These are phyloP conservation scores for Sarocladium brachiariae DNA, from an alignment of 2,329 filamentous ascomycete genomes.

Conservation along the genomic window DNA sequence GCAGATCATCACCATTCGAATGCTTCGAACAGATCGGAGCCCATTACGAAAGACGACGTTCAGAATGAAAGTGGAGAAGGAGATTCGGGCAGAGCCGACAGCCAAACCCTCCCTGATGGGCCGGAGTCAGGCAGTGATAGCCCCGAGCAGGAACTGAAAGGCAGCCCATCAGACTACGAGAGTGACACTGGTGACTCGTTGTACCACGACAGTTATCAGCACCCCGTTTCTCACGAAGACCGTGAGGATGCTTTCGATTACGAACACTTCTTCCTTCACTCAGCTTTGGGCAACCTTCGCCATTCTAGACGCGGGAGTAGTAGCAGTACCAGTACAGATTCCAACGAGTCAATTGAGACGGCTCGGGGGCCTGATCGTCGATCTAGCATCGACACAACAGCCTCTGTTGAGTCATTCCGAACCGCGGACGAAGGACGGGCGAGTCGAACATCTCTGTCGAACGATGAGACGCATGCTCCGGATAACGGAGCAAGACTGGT, in stretches of 20 bases:
- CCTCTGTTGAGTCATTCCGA: slow-evolving; percentile 48
- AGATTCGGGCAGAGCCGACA: neutral
- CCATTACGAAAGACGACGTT: slow-evolving; percentile 8
- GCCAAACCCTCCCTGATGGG: slow-evolving; percentile 3
- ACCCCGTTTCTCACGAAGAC: slow-evolving; percentile 76
- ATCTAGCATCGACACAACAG: slow-evolving; percentile 42
- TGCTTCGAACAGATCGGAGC: no score
- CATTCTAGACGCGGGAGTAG: slow-evolving; percentile 16
- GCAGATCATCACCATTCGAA: no score
- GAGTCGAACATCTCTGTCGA: slow-evolving; percentile 28
- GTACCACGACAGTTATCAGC: slow-evolving; percentile 54
- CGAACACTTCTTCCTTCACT: slow-evolving; percentile 91
- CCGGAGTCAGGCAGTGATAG: neutral
- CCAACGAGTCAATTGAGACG: slow-evolving; percentile 56
- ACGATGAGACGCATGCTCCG: slow-evolving; percentile 12
- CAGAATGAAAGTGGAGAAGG: slow-evolving; percentile 15
- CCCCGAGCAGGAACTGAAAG: slow-evolving; percentile 16
- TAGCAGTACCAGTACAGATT: slow-evolving; percentile 20
- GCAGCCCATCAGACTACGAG: slow-evolving; percentile 29
- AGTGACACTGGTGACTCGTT: slow-evolving; percentile 60
- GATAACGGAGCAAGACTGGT: neutral
- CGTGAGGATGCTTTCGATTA: slow-evolving; percentile 95
- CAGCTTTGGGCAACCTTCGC: slow-evolving; percentile 74
- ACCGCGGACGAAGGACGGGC: slow-evolving; percentile 46
- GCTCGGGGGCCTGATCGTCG: slow-evolving; percentile 40